A percentile compares a stretch with the other conserved stretches of the same genome.
These are phyloP conservation scores for Russula abietina DNA, from an alignment of 768 basidiomycete species.

Conservation along the genomic window DNA sequence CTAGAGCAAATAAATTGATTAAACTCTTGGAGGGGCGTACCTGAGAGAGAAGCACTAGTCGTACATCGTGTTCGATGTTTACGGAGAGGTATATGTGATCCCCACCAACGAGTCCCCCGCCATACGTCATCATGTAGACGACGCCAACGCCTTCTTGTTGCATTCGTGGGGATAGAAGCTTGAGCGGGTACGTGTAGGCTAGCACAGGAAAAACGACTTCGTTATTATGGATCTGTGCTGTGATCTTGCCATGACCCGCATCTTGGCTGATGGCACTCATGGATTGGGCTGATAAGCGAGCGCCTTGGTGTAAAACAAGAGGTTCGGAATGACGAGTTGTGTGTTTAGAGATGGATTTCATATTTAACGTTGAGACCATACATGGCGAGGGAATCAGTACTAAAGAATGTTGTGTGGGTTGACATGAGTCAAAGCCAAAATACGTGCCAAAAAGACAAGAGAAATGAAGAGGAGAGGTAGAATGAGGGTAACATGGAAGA, in stretches of 20 bases:
- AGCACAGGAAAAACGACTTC: constrained; percentile 65
- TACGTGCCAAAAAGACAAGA: constrained; percentile 7
- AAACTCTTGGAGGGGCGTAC: constrained; percentile 34
- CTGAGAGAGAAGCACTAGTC: constrained; percentile 78
- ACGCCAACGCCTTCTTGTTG: constrained; percentile 48
- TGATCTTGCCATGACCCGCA: constrained; percentile 55
- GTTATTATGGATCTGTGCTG: constrained; percentile 46
- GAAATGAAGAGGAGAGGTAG: neutral
- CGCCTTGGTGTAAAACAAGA: neutral
- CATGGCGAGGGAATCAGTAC: constrained; percentile 17
- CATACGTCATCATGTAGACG: constrained; percentile 80
- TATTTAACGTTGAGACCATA: constrained; percentile 14
- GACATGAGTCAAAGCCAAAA: constrained; percentile 12
- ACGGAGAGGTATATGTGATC: constrained; percentile 65
- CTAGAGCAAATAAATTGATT: neutral
- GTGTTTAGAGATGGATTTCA: constrained; percentile 8
- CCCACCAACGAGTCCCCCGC: constrained; percentile 86
- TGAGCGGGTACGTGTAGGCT: constrained; percentile 79
- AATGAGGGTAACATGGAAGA: constrained; percentile 1
- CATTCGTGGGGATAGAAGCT: constrained; percentile 71
- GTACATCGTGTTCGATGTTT: constrained; percentile 49
- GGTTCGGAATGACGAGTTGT: neutral
- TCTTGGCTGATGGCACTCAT: constrained; percentile 10
- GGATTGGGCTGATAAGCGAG: neutral
- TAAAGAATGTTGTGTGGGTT: constrained; percentile 12